These are phyloP conservation scores for Penicillium sp. DNA, from an alignment of 2,329 filamentous ascomycete species.

Conservation along the genomic window DNA sequence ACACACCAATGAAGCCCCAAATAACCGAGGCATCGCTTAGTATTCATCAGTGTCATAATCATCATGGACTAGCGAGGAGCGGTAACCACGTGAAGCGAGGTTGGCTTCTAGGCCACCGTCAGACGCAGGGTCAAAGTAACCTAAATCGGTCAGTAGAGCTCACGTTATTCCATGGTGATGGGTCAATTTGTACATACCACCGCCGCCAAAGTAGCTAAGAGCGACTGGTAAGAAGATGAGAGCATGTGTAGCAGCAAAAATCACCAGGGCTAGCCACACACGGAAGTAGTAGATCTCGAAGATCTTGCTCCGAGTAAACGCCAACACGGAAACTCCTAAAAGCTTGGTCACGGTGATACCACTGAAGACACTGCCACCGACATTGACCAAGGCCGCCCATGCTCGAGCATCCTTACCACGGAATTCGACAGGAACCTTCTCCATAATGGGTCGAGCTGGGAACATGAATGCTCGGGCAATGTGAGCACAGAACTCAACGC, in stretches of 20 bases:
- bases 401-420: constrained; percentile 79
- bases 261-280: constrained; percentile 87
- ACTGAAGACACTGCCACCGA: constrained; percentile 90
- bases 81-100: constrained; percentile 73
- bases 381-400: constrained; percentile 92
- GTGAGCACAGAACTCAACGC: constrained; percentile 96
- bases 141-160: constrained; percentile 37
- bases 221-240: constrained; percentile 89
- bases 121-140: constrained; percentile 82
- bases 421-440: constrained; percentile 74
- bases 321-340: constrained; percentile 84
- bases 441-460: constrained; percentile 77
- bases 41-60: constrained; percentile 71
- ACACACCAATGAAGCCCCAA: constrained; percentile 5
- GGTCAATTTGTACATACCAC: constrained; percentile 52
- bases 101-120: constrained; percentile 90
- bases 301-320: constrained; percentile 95
- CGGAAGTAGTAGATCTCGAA: constrained; percentile 99
- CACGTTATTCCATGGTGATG: neutral
- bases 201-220: constrained; percentile 79
- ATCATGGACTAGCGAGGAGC: constrained; percentile 74
- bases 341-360: constrained; percentile 97
- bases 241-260: constrained; percentile 85
- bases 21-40: constrained; percentile 22
- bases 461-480: constrained; percentile 96